These are phyloP conservation scores for Gynostemma pentaphyllum DNA, from an alignment of 306 rosid species.

Conservation along the genomic window DNA sequence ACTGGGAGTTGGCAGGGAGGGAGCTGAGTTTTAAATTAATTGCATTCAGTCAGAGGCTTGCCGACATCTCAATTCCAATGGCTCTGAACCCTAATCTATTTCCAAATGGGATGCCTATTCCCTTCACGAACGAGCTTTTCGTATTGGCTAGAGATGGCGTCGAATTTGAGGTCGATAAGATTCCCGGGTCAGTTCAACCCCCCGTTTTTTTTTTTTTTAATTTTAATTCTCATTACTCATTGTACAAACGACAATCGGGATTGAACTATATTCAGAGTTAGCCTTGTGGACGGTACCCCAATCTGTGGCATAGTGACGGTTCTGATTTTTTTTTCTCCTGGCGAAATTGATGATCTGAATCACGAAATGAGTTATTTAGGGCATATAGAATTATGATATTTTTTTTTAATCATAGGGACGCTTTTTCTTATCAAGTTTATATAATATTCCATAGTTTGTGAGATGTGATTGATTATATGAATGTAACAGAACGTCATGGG, in stretches of 20 bases:
- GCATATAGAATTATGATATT: background rate
- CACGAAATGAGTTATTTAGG: background rate
- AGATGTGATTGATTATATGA: background rate
- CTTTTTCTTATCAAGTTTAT: background rate
- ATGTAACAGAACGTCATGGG: background rate
- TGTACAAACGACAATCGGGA: background rate
- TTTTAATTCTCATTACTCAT: background rate
- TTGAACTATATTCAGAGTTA: background rate
- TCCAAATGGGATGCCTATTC: slow-evolving; percentile 75
- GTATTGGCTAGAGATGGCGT: slow-evolving; percentile 97
- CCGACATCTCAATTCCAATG: slow-evolving; percentile 23
- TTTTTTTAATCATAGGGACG: background rate
- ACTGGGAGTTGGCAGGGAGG: background rate
- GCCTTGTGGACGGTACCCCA: background rate
- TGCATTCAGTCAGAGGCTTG: background rate
- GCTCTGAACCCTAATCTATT: slow-evolving; percentile 83
- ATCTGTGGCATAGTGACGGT: background rate
- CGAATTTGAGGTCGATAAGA: slow-evolving; percentile 81
- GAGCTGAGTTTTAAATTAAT: background rate
- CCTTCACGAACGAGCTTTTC: slow-evolving; percentile 75
- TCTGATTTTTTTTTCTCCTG: background rate
- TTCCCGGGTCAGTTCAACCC: slow-evolving; percentile 75
- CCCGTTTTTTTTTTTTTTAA: background rate
- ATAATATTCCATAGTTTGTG: background rate
- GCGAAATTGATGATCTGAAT: background rate